These are phyloP conservation scores for Leccinum solheimii DNA, from an alignment of 1,284 basidiomycete species.

Conservation along the genomic window DNA sequence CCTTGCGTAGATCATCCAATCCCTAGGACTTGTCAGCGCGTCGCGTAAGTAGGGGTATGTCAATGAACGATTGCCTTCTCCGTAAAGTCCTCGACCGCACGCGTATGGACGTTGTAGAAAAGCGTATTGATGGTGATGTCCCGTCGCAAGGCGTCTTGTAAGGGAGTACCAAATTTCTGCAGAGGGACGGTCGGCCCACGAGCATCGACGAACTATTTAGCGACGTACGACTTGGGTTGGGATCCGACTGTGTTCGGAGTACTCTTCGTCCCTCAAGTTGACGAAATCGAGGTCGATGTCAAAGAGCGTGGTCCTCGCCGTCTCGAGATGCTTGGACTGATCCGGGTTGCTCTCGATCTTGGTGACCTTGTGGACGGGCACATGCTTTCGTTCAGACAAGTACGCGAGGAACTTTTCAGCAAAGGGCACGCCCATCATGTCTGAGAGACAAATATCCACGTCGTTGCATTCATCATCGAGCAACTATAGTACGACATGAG, in stretches of 20 bases:
- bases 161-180: constrained; percentile 89
- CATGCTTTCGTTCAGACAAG: constrained; percentile 51
- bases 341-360: constrained; percentile 95
- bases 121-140: constrained; percentile 97
- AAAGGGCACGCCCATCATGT: constrained; percentile 90
- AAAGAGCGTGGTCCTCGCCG: constrained; percentile 85
- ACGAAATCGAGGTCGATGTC: constrained; percentile 93
- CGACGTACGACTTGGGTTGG: constrained; percentile 78
- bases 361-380: constrained; percentile 59
- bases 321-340: constrained; percentile 98
- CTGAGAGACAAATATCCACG: constrained; percentile 89
- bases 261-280: constrained; percentile 91
- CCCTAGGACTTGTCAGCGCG: constrained; percentile 52
- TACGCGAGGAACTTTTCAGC: constrained; percentile 79
- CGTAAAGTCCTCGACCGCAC: constrained; percentile 89
- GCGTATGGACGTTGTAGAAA: constrained; percentile 94
- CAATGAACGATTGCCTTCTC: constrained; percentile 54
- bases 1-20: constrained; percentile 76
- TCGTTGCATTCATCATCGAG: constrained; percentile 85
- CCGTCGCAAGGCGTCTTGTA: constrained; percentile 88
- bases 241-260: constrained; percentile 85
- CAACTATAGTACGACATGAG: constrained; percentile 54
- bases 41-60: not conserved
- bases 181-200: constrained; percentile 4
- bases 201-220: not conserved